Evolutionary conservation across 2,329 filamentous ascomycete genomes (phyloP).

Genomic region (Metarhizium sp.): DNA sequence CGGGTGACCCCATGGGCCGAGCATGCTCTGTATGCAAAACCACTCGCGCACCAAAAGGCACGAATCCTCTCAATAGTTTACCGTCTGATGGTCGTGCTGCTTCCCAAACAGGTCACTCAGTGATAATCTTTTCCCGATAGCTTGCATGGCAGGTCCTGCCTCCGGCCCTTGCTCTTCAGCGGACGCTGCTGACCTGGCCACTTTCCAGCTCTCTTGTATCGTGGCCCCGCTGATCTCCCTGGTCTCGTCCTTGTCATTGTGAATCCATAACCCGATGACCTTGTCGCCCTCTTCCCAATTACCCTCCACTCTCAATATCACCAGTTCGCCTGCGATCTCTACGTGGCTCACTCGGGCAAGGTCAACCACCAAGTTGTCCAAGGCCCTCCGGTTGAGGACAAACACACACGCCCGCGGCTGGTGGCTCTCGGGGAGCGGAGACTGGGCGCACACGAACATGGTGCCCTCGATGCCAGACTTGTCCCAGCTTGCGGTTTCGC

Average conservation of each 20-base stretch:
- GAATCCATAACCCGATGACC: constrained; percentile 46
- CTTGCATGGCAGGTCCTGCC: constrained; percentile 32
- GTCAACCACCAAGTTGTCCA: constrained; percentile 62
- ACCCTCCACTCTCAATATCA: constrained; percentile 36
- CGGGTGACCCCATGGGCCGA: too few species aligned
- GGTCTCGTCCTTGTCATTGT: constrained; percentile 38
- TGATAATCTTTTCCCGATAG: constrained; percentile 33
- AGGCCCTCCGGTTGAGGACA: constrained; percentile 61
- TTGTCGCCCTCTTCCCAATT: constrained; percentile 25
- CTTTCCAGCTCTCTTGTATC: constrained; percentile 34
- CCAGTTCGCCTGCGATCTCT: constrained; percentile 49
- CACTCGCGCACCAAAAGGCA: too few species aligned
- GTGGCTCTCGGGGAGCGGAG: constrained; percentile 27
- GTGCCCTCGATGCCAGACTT: constrained; percentile 80
- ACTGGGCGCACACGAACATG: constrained; percentile 72
- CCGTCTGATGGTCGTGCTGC: constrained; percentile 12
- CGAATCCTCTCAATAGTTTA: not conserved
- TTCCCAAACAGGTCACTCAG: constrained; percentile 35
- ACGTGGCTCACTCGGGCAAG: constrained; percentile 52
- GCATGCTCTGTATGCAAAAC: too few species aligned
- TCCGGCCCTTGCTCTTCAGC: constrained; percentile 17
- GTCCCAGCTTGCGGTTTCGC: constrained; percentile 62
- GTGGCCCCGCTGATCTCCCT: constrained; percentile 29
- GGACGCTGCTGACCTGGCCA: constrained; percentile 20
- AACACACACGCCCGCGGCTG: constrained; percentile 49